Conservation (phyloP, 192 early-diverging fungal species). For the Radiomyces spectabilis region DNA sequence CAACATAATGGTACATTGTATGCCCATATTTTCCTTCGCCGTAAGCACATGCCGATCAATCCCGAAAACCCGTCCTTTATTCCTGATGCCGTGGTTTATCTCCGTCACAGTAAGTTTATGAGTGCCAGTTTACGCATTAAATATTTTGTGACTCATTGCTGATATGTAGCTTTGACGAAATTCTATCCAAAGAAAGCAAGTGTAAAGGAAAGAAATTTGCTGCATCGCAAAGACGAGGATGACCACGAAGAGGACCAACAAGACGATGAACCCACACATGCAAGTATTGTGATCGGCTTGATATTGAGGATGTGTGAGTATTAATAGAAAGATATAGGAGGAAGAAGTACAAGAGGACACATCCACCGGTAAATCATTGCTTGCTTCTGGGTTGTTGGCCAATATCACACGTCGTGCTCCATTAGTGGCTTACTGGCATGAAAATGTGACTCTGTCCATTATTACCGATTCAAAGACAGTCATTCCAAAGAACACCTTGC, state of each 20-base stretch:
- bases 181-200: conserved; percentile 36
- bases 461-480: conserved; percentile 38
- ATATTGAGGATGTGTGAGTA: no score
- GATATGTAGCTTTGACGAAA: conserved; percentile 37
- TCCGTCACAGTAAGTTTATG: conserved; percentile 37
- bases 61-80: conserved; percentile 29
- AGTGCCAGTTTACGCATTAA: neutral
- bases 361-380: conserved; percentile 4
- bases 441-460: conserved; percentile 63
- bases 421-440: conserved; percentile 70
- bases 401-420: conserved; percentile 28
- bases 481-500: conserved; percentile 35
- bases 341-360: neutral
- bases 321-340: no score
- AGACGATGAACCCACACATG: conserved; percentile 10
- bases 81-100: conserved; percentile 36
- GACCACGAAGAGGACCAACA: conserved; percentile 14
- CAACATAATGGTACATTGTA: conserved; percentile 51
- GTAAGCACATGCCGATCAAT: conserved; percentile 29
- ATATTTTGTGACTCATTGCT: neutral
- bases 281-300: neutral
- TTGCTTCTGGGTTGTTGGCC: conserved; percentile 11
- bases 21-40: conserved; percentile 52
- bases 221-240: conserved; percentile 24
- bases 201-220: conserved; percentile 48